phyloP scores from a whole-genome alignment of 257 asterid species.

The Gentiana macrophylla region DNA sequence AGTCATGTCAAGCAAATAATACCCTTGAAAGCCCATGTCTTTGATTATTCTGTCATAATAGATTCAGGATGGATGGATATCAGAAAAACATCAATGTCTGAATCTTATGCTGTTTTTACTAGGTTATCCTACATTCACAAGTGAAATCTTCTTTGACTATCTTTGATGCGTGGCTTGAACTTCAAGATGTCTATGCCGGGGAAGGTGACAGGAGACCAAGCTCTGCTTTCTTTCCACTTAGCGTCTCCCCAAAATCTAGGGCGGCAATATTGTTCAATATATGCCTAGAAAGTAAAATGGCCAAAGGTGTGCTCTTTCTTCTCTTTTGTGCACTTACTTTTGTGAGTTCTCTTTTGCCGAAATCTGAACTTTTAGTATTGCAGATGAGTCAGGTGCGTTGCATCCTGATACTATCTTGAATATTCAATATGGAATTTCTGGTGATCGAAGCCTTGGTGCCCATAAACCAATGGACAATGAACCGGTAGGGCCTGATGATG shows the following conservation, averaged over 20 bases:
- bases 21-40: neutral
- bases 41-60: neutral
- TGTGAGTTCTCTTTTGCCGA: constrained; percentile 1
- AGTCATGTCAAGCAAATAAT: neutral
- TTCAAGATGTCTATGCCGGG: constrained; percentile 83
- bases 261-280: constrained; percentile 82
- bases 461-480: constrained; percentile 59
- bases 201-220: constrained; percentile 62
- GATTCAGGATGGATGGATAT: neutral
- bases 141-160: constrained; percentile 80
- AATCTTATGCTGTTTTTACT: neutral
- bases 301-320: constrained; percentile 31
- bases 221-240: constrained; percentile 70
- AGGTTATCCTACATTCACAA: constrained; percentile 92
- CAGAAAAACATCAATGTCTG: too few relatives aligned
- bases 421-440: constrained; percentile 61
- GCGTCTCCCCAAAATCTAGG: constrained; percentile 69
- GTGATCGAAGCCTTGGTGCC: constrained; percentile 73
- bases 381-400: constrained; percentile 44
- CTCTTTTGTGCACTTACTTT: constrained; percentile 5
- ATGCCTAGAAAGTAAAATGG: constrained; percentile 35
- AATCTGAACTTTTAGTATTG: constrained; percentile 7
- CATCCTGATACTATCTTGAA: constrained; percentile 55
- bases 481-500: constrained; percentile 28
- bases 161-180: constrained; percentile 89